Evolutionary conservation across 306 rosid genomes (phyloP), one percentile per base, ranked within the genome.

Genomic region (Prunus kanzakura): DNA sequence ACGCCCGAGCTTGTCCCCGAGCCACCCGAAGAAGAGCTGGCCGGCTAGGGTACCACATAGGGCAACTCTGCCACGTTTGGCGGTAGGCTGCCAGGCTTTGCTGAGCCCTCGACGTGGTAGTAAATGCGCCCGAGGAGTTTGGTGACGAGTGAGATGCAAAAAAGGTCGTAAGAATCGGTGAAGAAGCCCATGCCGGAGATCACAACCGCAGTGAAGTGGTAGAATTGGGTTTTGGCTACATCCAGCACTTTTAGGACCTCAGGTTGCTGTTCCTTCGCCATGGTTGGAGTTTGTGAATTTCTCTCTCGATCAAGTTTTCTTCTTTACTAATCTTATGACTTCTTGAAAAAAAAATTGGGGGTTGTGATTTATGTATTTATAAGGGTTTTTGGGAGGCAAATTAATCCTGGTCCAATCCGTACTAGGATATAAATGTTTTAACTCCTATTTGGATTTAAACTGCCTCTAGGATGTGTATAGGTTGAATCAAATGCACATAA

Each of bases 151-250:
- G 90, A 82, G 35, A 87, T 81, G 70, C 77, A 77, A 77, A 85
- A 85, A 3, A 85, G 86, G 56, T 85, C 88, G 74, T 85, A 85
- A 11, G 88, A 72, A 46, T 85, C 86, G 43, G 86, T 85, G 79
- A 85, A 85, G 75, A 85, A 85, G 16, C 88, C 88, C 86, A 82
- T 82, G 13, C 84, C 84, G 38, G 88, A 82, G 30, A 85, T 71
- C 3, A 85, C 58, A 32, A 85, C 81, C 1, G 86, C 84, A 0
- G 75, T 79, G 67, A 85, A 82, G 71, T 85, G 88, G 77, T 82
- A 85, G 45, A 75, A 43, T 29, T 82, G 86, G 9, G 84, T 79
- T 56, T 85, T 85, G 20, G 88, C 86, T 6, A 30, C 62, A 8
- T 85, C 88, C 8, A 85, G 78, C 3, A 80, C 64, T 0, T 19